Evolutionary conservation across 768 basidiomycete genomes (phyloP).

Genomic region (Mycena capillaripes): DNA sequence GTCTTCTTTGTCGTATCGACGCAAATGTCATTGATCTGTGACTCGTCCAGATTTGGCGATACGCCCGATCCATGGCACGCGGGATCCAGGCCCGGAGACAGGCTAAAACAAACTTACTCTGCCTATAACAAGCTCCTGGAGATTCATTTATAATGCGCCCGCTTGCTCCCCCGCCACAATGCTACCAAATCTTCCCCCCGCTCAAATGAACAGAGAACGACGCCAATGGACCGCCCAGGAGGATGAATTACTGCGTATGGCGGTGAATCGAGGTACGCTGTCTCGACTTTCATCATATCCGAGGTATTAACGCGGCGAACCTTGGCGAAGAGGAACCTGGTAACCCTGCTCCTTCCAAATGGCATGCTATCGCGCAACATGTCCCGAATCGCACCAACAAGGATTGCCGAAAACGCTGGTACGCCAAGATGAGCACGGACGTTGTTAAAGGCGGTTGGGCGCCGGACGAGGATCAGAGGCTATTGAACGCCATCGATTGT

Average conservation of each 20-base stretch:
- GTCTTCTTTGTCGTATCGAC: background rate
- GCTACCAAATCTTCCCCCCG: conserved; percentile 3
- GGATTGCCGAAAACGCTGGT: conserved; percentile 75
- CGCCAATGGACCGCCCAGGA: conserved; percentile 27
- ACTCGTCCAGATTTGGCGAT: conserved; percentile 17
- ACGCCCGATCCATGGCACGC: conserved; percentile 12
- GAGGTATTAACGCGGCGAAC: conserved; percentile 35
- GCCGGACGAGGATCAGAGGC: conserved; percentile 70
- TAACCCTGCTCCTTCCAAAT: conserved; percentile 69
- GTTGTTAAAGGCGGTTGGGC: conserved; percentile 75
- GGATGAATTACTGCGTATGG: conserved; percentile 62
- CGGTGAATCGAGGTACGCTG: conserved; percentile 61
- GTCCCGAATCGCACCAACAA: conserved; percentile 75
- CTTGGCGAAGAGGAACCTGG: conserved; percentile 64
- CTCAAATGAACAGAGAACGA: conserved; percentile 24
- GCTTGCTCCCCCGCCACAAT: conserved; percentile 7
- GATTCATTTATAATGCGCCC: conserved; percentile 2
- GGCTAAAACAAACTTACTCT: conserved; percentile 15
- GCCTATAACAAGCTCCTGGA: conserved; percentile 11
- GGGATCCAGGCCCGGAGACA: conserved; percentile 15
- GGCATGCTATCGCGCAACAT: conserved; percentile 75
- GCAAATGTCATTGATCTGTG: conserved; percentile 10
- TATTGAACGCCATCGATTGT: conserved; percentile 68
- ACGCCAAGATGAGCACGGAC: conserved; percentile 74
- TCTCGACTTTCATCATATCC: conserved; percentile 6